phyloP scores from a whole-genome alignment of 2,329 filamentous ascomycete genomes.

The Clonostachys solani region DNA sequence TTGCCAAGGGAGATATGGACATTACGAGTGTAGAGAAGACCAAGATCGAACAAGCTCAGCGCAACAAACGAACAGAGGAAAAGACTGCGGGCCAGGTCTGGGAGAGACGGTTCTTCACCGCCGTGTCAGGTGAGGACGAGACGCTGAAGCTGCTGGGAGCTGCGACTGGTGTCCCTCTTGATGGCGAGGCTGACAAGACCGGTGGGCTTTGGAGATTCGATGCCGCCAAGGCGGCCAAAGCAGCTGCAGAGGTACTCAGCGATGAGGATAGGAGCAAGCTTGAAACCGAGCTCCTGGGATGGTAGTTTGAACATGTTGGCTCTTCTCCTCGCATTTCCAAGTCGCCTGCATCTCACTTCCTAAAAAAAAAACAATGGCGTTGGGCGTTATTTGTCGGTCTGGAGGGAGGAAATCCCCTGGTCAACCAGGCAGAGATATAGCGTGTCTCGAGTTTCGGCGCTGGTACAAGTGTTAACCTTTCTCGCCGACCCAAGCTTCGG shows the following conservation, averaged over 20 bases:
- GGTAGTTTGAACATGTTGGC: slow-evolving; percentile 14
- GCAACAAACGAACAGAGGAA: slow-evolving; percentile 68
- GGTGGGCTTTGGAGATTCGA: slow-evolving; percentile 59
- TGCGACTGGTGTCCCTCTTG: slow-evolving; percentile 38
- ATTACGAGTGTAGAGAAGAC: slow-evolving; percentile 73
- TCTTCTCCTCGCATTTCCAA: background rate
- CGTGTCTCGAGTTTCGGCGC: no score
- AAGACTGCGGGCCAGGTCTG: slow-evolving; percentile 71
- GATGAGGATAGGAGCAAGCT: slow-evolving; percentile 34
- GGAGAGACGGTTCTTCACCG: slow-evolving; percentile 79
- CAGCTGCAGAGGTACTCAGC: slow-evolving; percentile 26
- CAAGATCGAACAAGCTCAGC: slow-evolving; percentile 86
- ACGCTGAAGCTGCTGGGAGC: slow-evolving; percentile 39
- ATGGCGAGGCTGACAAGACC: slow-evolving; percentile 56
- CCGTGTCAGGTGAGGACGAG: slow-evolving; percentile 36
- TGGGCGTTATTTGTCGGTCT: no score
- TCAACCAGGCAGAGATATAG: no score
- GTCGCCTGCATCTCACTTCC: no score
- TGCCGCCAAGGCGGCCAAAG: slow-evolving; percentile 35
- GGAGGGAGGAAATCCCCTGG: no score
- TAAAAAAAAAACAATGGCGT: no score
- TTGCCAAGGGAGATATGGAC: slow-evolving; percentile 81
- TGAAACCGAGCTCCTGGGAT: slow-evolving; percentile 37
- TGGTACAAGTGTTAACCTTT: no score
- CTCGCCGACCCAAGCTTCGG: no score